Evolutionary conservation across 345 rosid genomes (phyloP), one percentile per base, ranked within the genome.

Genomic region (Anacardium occidentale): DNA sequence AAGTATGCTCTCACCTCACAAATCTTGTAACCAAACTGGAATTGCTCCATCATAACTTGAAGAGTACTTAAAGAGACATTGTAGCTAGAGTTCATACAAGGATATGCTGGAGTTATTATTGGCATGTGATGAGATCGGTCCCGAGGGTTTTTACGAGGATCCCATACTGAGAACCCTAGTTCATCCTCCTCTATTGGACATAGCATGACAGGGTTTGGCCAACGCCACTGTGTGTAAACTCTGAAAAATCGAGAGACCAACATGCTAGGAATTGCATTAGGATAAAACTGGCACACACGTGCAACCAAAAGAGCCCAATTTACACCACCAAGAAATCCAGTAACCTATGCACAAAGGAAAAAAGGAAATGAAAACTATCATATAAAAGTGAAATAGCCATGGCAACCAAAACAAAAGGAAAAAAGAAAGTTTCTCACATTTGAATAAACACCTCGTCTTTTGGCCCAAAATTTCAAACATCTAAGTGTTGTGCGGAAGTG

Each of bases 181-280:
- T 82, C 85, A 75, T 84, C 87, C 77, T 85, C 91, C 76, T 87
- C 89, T 53, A 88, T 88, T 2, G 89, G 71, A 78, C 93, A 88
- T 18, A 90, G 80, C 93, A 90, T 87, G 59, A 90, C 96, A 37
- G 96, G 96, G 68, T 87, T 88, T 13, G 96, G 96, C 96, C 96
- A 90, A 57, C 86, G 87, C 93, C 93, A 90, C 48, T 79, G 90
- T 51, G 90, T 84, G 58, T 83, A 87, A 8, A 88, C 93, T 81
- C 90, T 77, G 65, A 87, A 90, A 72, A 87, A 90, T 3, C 91
- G 83, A 70, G 93, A 83, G 68, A 88, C 88, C 71, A 88, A 81
- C 90, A 87, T 87, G 44, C 89, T 84, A 54, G 93, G 93, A 74
- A 84, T 77, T 17, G 96, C 96, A 71, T 87, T 85, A 29, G 96